Evolutionary conservation across 2,329 filamentous ascomycete genomes (phyloP).

Genomic region (Monosporascus sp.): DNA sequence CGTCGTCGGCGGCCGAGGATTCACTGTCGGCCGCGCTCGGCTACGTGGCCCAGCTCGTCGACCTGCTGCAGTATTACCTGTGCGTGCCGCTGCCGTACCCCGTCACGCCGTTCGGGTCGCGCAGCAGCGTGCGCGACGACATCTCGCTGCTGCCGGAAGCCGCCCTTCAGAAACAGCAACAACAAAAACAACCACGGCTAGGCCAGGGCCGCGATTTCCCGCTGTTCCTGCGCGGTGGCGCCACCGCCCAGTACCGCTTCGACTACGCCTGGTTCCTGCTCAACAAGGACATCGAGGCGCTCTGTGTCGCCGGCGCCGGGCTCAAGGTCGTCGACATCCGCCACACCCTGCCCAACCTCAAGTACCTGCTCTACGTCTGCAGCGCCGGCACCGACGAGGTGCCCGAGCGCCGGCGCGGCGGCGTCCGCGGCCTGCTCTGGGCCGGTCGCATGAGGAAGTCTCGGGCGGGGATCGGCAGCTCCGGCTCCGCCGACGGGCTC

Average conservation of each 20-base stretch:
- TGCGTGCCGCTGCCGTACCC: slow-evolving; percentile 75
- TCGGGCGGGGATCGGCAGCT: slow-evolving; percentile 13
- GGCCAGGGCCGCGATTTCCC: slow-evolving; percentile 60
- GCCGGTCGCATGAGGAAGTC: slow-evolving; percentile 37
- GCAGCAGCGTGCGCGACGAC: slow-evolving; percentile 61
- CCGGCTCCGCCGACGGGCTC: slow-evolving; percentile 11
- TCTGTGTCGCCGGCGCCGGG: slow-evolving; percentile 56
- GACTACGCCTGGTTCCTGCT: slow-evolving; percentile 96
- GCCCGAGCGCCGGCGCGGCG: slow-evolving; percentile 56
- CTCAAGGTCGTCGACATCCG: slow-evolving; percentile 83
- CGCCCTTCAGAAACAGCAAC: slow-evolving; percentile 16
- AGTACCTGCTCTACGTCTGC: slow-evolving; percentile 85
- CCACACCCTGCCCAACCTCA: slow-evolving; percentile 87
- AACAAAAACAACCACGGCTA: slow-evolving; percentile 25
- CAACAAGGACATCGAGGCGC: slow-evolving; percentile 84
- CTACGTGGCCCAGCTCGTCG: slow-evolving; percentile 68
- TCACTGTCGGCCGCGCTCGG: slow-evolving; percentile 76
- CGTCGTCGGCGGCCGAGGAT: slow-evolving; percentile 54
- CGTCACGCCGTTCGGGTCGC: slow-evolving; percentile 65
- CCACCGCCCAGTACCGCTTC: slow-evolving; percentile 77
- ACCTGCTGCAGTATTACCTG: slow-evolving; percentile 78
- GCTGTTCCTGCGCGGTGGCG: slow-evolving; percentile 62
- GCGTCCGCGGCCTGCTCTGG: slow-evolving; percentile 54
- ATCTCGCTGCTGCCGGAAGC: slow-evolving; percentile 40
- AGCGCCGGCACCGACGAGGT: slow-evolving; percentile 68